Percentiles rank a stretch among this genome's conserved stretches.
These are phyloP conservation scores for Penicillium parvum DNA, from an alignment of 495 filamentous ascomycete genomes.

Conservation along the genomic window DNA sequence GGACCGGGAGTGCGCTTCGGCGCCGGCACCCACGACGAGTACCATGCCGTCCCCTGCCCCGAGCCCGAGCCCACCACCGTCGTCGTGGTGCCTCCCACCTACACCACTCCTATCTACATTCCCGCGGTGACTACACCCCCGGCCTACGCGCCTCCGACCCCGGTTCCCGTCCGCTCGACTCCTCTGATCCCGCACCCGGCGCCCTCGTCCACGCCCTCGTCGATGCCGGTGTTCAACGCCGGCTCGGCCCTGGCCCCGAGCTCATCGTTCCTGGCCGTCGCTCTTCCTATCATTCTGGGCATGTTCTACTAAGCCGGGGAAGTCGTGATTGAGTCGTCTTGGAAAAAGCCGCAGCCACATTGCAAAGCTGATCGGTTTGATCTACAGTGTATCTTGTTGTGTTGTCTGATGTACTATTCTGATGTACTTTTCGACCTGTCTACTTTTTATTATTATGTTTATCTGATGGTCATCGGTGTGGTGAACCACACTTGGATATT, in stretches of 20 bases:
- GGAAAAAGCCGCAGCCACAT: neutral
- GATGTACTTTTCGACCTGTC: constrained; percentile 12
- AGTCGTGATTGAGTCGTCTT: neutral
- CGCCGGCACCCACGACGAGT: constrained; percentile 16
- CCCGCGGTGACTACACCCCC: constrained; percentile 18
- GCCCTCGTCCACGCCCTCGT: constrained; percentile 12
- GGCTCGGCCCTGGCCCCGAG: constrained; percentile 21
- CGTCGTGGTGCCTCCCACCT: constrained; percentile 12
- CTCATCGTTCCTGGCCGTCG: constrained; percentile 13
- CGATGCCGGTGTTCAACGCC: constrained; percentile 18
- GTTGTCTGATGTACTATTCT: neutral
- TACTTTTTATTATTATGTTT: constrained; percentile 14
- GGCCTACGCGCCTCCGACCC: constrained; percentile 5
- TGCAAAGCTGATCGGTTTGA: neutral
- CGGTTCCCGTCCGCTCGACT: constrained; percentile 13
- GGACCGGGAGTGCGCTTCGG: constrained; percentile 25
- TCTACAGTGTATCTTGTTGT: constrained; percentile 6
- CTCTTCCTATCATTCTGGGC: constrained; percentile 18
- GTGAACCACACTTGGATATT: constrained; percentile 6
- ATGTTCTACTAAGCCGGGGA: constrained; percentile 17
- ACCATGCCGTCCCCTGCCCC: constrained; percentile 20
- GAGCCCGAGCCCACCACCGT: constrained; percentile 14
- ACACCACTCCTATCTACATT: constrained; percentile 18
- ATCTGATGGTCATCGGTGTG: constrained; percentile 1
- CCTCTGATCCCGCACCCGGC: constrained; percentile 21